phyloP scores from a whole-genome alignment of 129 eudicot species.

The Scalesia atractyloides region DNA sequence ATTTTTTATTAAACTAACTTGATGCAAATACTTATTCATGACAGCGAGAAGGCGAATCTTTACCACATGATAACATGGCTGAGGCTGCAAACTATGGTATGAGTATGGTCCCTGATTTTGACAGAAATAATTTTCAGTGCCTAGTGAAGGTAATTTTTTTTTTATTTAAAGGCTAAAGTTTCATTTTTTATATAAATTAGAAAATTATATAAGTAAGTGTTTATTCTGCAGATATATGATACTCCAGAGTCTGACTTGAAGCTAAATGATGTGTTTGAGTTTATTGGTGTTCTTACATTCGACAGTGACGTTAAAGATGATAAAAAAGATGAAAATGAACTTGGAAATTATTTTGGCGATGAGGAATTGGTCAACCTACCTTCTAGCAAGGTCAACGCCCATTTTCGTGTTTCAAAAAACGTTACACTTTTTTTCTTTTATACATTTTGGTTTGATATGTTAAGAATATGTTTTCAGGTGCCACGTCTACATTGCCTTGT shows the following conservation, averaged over 20 bases:
- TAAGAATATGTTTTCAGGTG: constrained; percentile 49
- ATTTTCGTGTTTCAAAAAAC: not conserved
- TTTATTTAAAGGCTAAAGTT: not conserved
- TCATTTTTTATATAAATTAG: not conserved
- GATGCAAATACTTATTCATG: not conserved
- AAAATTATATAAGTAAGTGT: not conserved
- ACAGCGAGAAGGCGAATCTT: constrained; percentile 62
- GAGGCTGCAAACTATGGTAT: constrained; percentile 39
- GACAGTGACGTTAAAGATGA: constrained; percentile 51
- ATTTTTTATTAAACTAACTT: not conserved
- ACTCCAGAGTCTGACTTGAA: constrained; percentile 80
- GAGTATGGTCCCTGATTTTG: constrained; percentile 37
- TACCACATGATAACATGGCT: constrained; percentile 17
- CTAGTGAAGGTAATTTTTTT: constrained; percentile 70
- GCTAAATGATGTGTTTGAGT: constrained; percentile 93
- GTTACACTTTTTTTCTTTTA: not conserved
- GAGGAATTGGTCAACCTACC: constrained; percentile 57
- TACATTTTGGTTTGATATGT: not conserved
- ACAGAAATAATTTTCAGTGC: constrained; percentile 57
- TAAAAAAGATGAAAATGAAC: constrained; percentile 43
- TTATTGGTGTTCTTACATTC: constrained; percentile 79
- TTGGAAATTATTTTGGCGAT: constrained; percentile 41
- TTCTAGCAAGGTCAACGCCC: constrained; percentile 53
- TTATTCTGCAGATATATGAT: constrained; percentile 69
- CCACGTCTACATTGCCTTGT: constrained; percentile 90